These are phyloP conservation scores for Pythium phragmiticola DNA, from an alignment of 352 stramenopile genomes.

Conservation along the genomic window DNA sequence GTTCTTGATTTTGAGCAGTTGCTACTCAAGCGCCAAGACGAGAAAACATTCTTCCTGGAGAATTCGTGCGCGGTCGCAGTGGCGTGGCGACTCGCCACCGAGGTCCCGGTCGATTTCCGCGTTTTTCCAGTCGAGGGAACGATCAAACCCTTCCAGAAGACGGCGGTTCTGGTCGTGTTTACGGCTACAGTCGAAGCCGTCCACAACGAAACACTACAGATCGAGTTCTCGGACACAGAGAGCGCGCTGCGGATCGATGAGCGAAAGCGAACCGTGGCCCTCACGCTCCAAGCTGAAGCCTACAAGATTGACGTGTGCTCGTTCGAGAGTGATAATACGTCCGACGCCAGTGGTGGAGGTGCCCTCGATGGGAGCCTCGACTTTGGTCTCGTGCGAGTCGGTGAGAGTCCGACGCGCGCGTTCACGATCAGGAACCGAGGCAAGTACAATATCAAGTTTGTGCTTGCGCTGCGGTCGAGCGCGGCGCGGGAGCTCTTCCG, in stretches of 20 bases:
- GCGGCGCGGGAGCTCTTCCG: slow-evolving; percentile 66
- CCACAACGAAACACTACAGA: slow-evolving; percentile 50
- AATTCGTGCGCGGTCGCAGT: slow-evolving; percentile 84
- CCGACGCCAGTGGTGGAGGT: slow-evolving; percentile 7
- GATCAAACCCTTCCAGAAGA: slow-evolving; percentile 70
- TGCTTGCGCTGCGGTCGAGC: slow-evolving; percentile 58
- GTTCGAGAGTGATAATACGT: slow-evolving; percentile 56
- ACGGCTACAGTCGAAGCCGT: slow-evolving; percentile 64
- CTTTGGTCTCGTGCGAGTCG: slow-evolving; percentile 92
- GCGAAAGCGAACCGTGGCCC: slow-evolving; percentile 27
- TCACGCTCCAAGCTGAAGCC: slow-evolving; percentile 76
- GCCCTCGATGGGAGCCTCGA: slow-evolving; percentile 76
- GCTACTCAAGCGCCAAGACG: slow-evolving; percentile 86
- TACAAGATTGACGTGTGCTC: slow-evolving; percentile 92
- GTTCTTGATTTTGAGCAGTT: slow-evolving; percentile 92
- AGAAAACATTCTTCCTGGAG: slow-evolving; percentile 84
- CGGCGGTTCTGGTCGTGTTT: slow-evolving; percentile 66
- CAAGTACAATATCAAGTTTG: slow-evolving; percentile 93
- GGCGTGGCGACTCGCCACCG: slow-evolving; percentile 51
- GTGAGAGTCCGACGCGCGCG: slow-evolving; percentile 70
- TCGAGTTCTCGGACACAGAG: slow-evolving; percentile 87
- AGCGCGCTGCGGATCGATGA: slow-evolving; percentile 50
- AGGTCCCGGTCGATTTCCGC: slow-evolving; percentile 61
- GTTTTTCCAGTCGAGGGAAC: slow-evolving; percentile 71
- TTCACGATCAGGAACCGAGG: slow-evolving; percentile 91